Evolutionary conservation across 2,329 filamentous ascomycete genomes (phyloP).

Genomic region (Aspergillus japonicus): DNA sequence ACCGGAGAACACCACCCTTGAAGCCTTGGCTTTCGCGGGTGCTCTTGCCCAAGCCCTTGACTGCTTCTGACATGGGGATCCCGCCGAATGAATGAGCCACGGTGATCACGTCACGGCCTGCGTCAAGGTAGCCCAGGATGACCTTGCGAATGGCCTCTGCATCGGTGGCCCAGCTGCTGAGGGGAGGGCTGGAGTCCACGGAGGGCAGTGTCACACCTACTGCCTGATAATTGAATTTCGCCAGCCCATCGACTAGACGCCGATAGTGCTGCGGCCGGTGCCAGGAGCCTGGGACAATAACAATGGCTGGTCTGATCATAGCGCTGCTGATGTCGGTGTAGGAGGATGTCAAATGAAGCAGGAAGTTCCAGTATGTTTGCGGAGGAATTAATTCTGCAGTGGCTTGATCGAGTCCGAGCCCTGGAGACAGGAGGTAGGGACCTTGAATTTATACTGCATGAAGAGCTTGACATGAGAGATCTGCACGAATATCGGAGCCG

Average conservation of each 20-base stretch:
- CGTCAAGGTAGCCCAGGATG: conserved; percentile 22
- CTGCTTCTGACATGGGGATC: conserved; percentile 30
- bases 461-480: not conserved
- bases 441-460: not conserved
- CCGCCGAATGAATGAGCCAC: conserved; percentile 37
- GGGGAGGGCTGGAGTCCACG: conserved; percentile 25
- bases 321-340: not conserved
- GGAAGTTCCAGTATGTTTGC: not conserved
- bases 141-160: conserved; percentile 24
- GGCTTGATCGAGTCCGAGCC: not conserved
- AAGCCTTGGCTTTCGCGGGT: conserved; percentile 20
- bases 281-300: conserved; percentile 34
- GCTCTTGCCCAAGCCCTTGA: conserved; percentile 29
- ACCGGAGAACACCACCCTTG: conserved; percentile 18
- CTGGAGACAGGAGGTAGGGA: not conserved
- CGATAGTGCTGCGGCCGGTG: conserved; percentile 28
- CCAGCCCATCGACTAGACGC: conserved; percentile 20
- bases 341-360: not conserved
- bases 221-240: conserved; percentile 21
- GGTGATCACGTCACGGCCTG: conserved; percentile 30
- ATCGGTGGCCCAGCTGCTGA: conserved; percentile 27
- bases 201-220: conserved; percentile 24
- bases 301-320: conserved; percentile 25
- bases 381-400: not conserved
- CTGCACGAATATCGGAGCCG: not conserved